These are phyloP conservation scores for Ophiostoma angusticollis DNA, from an alignment of 2,329 filamentous ascomycete species.

Conservation along the genomic window DNA sequence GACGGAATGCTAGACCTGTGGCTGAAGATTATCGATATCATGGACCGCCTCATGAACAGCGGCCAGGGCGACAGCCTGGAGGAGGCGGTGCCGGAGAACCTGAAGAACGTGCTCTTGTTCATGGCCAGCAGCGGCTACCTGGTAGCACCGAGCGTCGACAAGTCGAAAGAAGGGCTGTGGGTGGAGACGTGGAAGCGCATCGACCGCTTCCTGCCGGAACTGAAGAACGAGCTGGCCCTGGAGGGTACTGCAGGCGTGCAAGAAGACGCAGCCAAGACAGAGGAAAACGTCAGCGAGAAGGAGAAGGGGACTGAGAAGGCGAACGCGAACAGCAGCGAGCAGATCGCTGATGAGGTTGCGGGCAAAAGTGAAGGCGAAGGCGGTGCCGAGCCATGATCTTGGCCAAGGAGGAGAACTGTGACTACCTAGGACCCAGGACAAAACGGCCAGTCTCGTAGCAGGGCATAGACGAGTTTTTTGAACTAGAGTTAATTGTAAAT, in stretches of 20 bases:
- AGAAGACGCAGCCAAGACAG: not conserved
- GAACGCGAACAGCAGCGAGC: too few species aligned
- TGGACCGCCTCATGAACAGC: conserved; percentile 93
- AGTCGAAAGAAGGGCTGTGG: conserved; percentile 44
- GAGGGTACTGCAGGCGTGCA: conserved; percentile 24
- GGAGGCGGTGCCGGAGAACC: conserved; percentile 85
- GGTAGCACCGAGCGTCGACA: conserved; percentile 50
- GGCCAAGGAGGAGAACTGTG: too few species aligned
- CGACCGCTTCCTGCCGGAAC: conserved; percentile 50
- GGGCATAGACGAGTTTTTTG: not conserved
- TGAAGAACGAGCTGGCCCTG: conserved; percentile 42
- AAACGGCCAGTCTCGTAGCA: not conserved
- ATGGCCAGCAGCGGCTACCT: conserved; percentile 86
- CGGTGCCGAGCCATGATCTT: too few species aligned
- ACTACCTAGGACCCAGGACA: too few species aligned
- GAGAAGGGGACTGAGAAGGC: not conserved
- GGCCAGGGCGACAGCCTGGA: conserved; percentile 84
- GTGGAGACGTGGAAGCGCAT: conserved; percentile 53
- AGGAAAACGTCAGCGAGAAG: not conserved
- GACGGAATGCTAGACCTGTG: conserved; percentile 85
- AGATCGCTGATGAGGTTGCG: too few species aligned
- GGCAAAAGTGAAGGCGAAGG: too few species aligned
- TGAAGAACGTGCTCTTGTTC: conserved; percentile 93
- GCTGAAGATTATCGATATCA: conserved; percentile 82
- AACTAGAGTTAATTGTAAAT: not conserved